Percentiles rank a stretch among this genome's conserved stretches.
phyloP scores from a whole-genome alignment of 164 flowering plant species.

The Annona cherimola region DNA sequence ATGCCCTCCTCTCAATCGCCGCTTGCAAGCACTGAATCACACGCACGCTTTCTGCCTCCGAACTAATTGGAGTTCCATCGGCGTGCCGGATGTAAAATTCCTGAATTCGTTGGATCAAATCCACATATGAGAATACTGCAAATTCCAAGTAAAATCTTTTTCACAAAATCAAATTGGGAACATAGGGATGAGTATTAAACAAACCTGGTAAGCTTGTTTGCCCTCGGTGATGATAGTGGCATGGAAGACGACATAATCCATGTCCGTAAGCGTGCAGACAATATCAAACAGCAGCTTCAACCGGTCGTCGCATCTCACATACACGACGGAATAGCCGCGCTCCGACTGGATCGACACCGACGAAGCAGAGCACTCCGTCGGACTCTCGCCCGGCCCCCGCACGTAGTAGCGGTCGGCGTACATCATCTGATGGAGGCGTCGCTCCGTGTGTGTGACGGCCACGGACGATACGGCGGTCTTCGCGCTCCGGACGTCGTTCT shows the following conservation, averaged over 20 bases:
- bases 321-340: slow-evolving; percentile 29
- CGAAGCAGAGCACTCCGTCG: background rate
- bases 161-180: background rate
- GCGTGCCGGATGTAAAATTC: slow-evolving; percentile 83
- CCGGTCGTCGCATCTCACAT: slow-evolving; percentile 28
- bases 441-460: slow-evolving; percentile 52
- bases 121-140: background rate
- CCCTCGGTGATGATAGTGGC: slow-evolving; percentile 22
- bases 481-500: slow-evolving; percentile 49
- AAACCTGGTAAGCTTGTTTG: slow-evolving; percentile 22
- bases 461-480: slow-evolving; percentile 47
- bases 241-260: slow-evolving; percentile 35
- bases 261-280: slow-evolving; percentile 32
- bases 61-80: slow-evolving; percentile 77
- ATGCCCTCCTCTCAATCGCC: slow-evolving; percentile 77
- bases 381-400: slow-evolving; percentile 3
- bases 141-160: background rate
- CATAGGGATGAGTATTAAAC: background rate
- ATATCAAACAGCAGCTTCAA: slow-evolving; percentile 24
- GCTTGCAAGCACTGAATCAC: slow-evolving; percentile 65
- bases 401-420: slow-evolving; percentile 87
- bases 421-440: slow-evolving; percentile 95
- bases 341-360: slow-evolving; percentile 22
- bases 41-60: slow-evolving; percentile 59
- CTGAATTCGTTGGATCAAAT: slow-evolving; percentile 26